Evolutionary conservation across 2,329 filamentous ascomycete genomes (phyloP).

Genomic region (Ophiostoma ips): DNA sequence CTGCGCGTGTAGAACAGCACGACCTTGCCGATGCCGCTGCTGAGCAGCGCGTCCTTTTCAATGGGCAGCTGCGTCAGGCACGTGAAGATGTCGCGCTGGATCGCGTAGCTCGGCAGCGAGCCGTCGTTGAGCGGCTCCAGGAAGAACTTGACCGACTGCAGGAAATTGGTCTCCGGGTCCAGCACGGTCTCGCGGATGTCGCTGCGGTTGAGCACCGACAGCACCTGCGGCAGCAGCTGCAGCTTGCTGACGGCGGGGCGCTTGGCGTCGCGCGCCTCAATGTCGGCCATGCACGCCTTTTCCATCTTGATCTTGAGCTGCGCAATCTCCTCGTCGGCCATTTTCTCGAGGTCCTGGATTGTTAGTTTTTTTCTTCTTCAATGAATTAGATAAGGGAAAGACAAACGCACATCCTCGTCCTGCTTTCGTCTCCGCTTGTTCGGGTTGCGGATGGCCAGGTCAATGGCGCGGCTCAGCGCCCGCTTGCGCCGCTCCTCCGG

Average conservation of each 20-base stretch:
- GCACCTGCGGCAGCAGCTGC: constrained; percentile 82
- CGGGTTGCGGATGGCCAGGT: constrained; percentile 74
- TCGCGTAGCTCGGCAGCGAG: constrained; percentile 88
- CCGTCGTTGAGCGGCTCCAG: constrained; percentile 90
- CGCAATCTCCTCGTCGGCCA: constrained; percentile 81
- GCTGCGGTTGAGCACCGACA: constrained; percentile 77
- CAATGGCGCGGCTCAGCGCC: constrained; percentile 75
- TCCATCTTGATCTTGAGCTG: constrained; percentile 84
- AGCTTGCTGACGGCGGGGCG: constrained; percentile 85
- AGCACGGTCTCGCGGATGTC: constrained; percentile 72
- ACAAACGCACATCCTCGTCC: constrained; percentile 62
- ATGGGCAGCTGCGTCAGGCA: constrained; percentile 71
- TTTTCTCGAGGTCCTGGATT: constrained; percentile 70
- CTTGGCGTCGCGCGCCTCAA: constrained; percentile 62
- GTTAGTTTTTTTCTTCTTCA: no score
- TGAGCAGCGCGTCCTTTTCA: constrained; percentile 77
- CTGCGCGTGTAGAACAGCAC: constrained; percentile 95
- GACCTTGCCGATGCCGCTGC: constrained; percentile 90
- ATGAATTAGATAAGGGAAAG: neutral
- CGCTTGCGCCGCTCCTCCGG: constrained; percentile 74
- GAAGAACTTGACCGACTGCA: constrained; percentile 94
- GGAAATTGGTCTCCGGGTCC: constrained; percentile 86
- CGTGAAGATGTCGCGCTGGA: constrained; percentile 85
- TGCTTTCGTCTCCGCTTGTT: constrained; percentile 63
- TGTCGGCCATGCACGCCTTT: constrained; percentile 74